Evolutionary conservation across 2,329 filamentous ascomycete genomes (phyloP), one percentile per base, ranked within the genome.

Genomic region (Curvularia sp.): DNA sequence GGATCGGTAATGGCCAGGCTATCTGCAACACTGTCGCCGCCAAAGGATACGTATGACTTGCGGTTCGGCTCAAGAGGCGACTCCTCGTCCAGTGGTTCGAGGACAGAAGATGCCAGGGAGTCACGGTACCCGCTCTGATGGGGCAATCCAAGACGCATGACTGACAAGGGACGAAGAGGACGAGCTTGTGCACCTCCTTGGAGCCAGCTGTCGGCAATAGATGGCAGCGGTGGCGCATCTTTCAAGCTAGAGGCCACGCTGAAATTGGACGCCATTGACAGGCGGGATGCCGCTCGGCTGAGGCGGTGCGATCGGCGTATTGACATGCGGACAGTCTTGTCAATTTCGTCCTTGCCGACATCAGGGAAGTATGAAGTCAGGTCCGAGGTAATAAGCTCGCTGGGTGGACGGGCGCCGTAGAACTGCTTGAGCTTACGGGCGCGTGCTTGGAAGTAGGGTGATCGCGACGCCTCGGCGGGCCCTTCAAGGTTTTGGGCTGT

Each of bases 351-450:
- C 55, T 92, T 89, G 49, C 93, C 88, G 70, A 98, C 94, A 71
- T 96, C 93, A 0, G 95, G 95, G 83, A 99, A 99, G 82, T 98
- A 99, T 0, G 93, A 96, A 1, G 92, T 95, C 59, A 99, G 82
- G 74, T 99, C 95, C 22, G 95, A 96, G 26, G 94, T 94, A 73
- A 99, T 99, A 75, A 99, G 86, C 81, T 99, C 95, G 80, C 94
- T 98, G 1, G 95, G 95, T 18, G 95, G 95, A 68, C 95, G 86
- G 64, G 95, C 88, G 33, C 94, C 94, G 70, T 96, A 95, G 78
- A 98, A 98, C 64, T 90, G 89, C 64, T 90, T 88, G 46, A 93
- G 81, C 28, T 87, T 82, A 30, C 81, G 72, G 51, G 80, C 81
- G 38, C 80, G 78, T 28, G 79, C 77, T 13, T 63, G 80, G 72